Evolutionary conservation across 2,329 filamentous ascomycete species (phyloP).

Genomic region (Botrytis squamosa): DNA sequence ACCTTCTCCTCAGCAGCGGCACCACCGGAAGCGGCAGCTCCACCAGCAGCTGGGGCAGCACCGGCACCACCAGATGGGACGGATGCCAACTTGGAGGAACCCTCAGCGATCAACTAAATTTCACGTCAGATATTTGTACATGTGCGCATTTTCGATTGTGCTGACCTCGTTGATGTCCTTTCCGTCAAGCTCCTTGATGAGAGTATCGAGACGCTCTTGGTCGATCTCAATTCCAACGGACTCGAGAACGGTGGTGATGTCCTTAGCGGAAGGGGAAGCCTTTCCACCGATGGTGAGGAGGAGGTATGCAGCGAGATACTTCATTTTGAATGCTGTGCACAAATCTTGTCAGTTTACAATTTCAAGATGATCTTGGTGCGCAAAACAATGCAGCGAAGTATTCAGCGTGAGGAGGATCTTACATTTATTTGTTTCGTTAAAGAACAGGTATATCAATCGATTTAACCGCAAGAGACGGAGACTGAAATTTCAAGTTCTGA

Average conservation of each 20-base stretch:
- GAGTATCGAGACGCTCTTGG: conserved; percentile 76
- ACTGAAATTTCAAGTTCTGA: conserved; percentile 91
- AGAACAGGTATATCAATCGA: conserved; percentile 96
- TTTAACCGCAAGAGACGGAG: conserved; percentile 99
- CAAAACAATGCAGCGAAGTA: not conserved
- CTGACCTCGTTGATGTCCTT: conserved; percentile 89
- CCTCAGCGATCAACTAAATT: conserved; percentile 80
- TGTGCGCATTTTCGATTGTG: conserved; percentile 35
- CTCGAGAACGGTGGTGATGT: conserved; percentile 86
- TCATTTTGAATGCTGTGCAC: conserved; percentile 73
- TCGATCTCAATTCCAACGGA: conserved; percentile 96
- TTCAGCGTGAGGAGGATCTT: conserved; percentile 21
- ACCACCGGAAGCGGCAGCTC: conserved; percentile 63
- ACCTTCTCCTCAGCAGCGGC: conserved; percentile 63
- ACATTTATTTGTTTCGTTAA: conserved; percentile 35
- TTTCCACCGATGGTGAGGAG: conserved; percentile 95
- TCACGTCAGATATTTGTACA: conserved; percentile 29
- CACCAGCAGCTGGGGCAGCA: conserved; percentile 65
- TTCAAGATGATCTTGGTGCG: not conserved
- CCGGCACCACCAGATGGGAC: conserved; percentile 89
- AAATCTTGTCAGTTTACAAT: conserved; percentile 27
- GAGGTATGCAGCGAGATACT: conserved; percentile 99
- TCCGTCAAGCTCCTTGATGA: conserved; percentile 87
- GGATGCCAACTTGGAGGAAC: conserved; percentile 91
- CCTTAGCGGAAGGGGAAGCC: conserved; percentile 76